Evolutionary conservation across 2,329 filamentous ascomycete genomes (phyloP), one percentile per base, ranked within the genome.

Genomic region (Fusarium dlaminii): DNA sequence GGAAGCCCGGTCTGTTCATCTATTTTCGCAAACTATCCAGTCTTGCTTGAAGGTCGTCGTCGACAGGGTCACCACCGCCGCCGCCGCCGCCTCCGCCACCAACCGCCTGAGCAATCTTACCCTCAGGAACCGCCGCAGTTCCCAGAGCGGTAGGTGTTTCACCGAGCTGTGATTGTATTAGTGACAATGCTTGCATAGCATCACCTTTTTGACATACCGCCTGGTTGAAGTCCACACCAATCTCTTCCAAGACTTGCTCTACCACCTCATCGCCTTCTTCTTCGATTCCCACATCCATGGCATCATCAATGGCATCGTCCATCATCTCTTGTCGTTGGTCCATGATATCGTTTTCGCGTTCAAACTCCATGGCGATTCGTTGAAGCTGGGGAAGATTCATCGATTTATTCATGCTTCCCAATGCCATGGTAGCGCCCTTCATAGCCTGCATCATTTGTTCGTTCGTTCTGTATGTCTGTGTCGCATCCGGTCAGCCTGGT

Each of bases 391-490:
- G 96, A 6, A 99, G 90, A 81, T 99, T 98, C 95, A 98, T 98
- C 73, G 94, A 94, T 74, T 93, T 90, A 83, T 99, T 99, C 96
- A 99, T 99, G 85, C 93, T 97, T 62, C 95, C 95, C 13, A 99
- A 87, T 6, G 98, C 92, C 83, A 92, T 91, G 3, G 96, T 98
- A 9, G 96, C 96, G 39, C 96, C 96, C 84, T 98, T 99, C 96
- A 99, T 98, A 14, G 95, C 96, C 83, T 98, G 94, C 95, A 98
- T 98, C 96, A 99, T 99, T 84, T 98, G 96, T 83, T 99, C 96
- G 83, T 99, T 99, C 76, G 95, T 98, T 74, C 96, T 92, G 74
- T 98, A 96, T 56, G 96, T 99, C 94, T 98, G 79, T 29, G 30
- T 22, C 15, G 48, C 37, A 59, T 24, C 39, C 32, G 4, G 64